Base-by-base conservation (phyloP, 1,284 basidiomycete genomes). In the Heterobasidion irregulare region DNA sequence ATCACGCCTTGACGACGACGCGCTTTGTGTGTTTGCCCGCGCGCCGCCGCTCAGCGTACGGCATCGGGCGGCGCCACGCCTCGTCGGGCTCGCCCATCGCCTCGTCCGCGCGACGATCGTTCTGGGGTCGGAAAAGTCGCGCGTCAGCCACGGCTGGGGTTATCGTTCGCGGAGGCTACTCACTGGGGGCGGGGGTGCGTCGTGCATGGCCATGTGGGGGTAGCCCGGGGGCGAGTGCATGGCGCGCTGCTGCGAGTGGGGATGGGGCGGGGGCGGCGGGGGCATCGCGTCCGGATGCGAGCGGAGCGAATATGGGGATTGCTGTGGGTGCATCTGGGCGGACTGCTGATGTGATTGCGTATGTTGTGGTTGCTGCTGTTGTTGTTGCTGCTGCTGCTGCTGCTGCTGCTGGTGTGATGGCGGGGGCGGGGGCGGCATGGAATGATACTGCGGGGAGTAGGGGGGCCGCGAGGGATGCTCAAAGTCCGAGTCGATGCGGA, bases 21-120 rank as follows among this genome's bases (percentile, higher is more conserved):
- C 86, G 75, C 62, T 74, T 75, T 18, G 85, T 88, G 64, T 88
- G 86, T 65, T 88, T 88, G 48, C 85, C 85, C 53, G 85, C 84
- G 54, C 85, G 73, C 57, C 85, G 72, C 15, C 85, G 79, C 66
- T 86, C 84, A 47, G 77, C 75, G 63, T 82, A 80, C 15, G 84
- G 26, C 26, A 26, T 26, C 26, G 26, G 26, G 83, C 66, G 41
- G 41, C 12, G 41, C 41, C 41, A 26, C 26, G 26, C 26, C 26
- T 26, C 26, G 26, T 26, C 26, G 26, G 26, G 26, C 26, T 26
- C 26, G 26, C 26, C 26, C 26, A 26, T 26, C 26, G 26, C 26
- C 26, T 26, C 26, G 26, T 26, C 26, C 26, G 26, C 26, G 26
- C 26, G 26, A 26, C 26, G 2, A 5, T 26, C 26, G 26, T 26